phyloP scores from a whole-genome alignment of 1,284 basidiomycete genomes.

The Ganoderma lingzhi region DNA sequence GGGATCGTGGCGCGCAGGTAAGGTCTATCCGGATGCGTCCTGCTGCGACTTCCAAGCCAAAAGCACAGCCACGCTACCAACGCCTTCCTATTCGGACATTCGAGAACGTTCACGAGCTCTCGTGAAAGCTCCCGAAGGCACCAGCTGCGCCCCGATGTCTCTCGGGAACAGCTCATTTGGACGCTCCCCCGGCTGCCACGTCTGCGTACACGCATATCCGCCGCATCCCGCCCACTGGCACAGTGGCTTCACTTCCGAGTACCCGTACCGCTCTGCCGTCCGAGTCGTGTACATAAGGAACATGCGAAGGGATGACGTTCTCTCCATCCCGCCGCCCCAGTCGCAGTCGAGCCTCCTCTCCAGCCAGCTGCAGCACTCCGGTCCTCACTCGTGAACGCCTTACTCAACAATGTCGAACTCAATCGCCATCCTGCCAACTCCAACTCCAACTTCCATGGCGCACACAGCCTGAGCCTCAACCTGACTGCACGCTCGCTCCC shows the following conservation, averaged over 20 bases:
- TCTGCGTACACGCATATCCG: slow-evolving; percentile 5
- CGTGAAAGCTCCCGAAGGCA: neutral
- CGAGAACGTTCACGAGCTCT: neutral
- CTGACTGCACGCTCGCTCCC: slow-evolving; percentile 26
- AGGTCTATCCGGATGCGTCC: slow-evolving; percentile 1
- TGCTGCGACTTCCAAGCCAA: neutral
- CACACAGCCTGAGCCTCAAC: slow-evolving; percentile 5
- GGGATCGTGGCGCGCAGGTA: neutral
- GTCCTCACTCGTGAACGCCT: slow-evolving; percentile 8
- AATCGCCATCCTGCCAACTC: slow-evolving; percentile 32
- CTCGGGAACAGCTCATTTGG: neutral
- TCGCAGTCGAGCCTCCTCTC: slow-evolving; percentile 4
- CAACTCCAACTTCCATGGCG: slow-evolving; percentile 9
- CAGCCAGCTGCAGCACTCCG: neutral
- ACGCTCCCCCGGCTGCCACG: neutral
- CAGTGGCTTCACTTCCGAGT: neutral
- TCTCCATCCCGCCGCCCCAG: slow-evolving; percentile 9
- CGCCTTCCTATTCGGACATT: neutral
- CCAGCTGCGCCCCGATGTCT: neutral
- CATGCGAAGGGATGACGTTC: neutral
- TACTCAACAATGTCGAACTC: slow-evolving; percentile 39
- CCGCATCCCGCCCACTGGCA: neutral
- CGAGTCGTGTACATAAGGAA: neutral
- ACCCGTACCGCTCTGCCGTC: neutral
- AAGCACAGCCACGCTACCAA: neutral